These are phyloP conservation scores for Fraxinus platypoda DNA, from an alignment of 305 asterid genomes.

Conservation along the genomic window DNA sequence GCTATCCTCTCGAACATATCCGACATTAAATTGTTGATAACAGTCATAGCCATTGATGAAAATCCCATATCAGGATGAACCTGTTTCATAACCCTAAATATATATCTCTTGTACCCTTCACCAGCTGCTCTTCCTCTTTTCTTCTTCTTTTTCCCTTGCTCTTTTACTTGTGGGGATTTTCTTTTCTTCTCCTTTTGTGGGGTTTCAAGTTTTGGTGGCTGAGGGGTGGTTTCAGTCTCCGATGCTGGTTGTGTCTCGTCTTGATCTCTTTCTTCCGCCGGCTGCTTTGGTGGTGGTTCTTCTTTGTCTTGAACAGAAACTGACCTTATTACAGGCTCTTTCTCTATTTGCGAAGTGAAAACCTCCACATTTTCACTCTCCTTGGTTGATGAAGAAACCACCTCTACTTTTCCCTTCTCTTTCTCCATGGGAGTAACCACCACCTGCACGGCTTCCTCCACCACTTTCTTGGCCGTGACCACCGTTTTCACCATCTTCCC, in stretches of 20 bases:
- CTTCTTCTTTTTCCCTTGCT: slow-evolving; percentile 25
- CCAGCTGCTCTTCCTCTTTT: slow-evolving; percentile 27
- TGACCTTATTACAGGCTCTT: slow-evolving; percentile 18
- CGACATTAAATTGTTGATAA: slow-evolving; percentile 56
- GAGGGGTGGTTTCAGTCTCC: slow-evolving; percentile 33
- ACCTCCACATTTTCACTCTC: slow-evolving; percentile 31
- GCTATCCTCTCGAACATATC: slow-evolving; percentile 83
- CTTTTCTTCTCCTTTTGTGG: neutral
- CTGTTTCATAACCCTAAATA: slow-evolving; percentile 69
- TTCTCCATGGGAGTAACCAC: slow-evolving; percentile 38
- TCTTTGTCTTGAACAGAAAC: slow-evolving; percentile 21
- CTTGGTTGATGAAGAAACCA: slow-evolving; percentile 39
- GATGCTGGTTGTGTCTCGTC: slow-evolving; percentile 49
- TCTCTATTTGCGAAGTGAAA: slow-evolving; percentile 22
- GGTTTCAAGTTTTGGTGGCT: slow-evolving; percentile 25
- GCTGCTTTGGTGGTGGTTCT: neutral
- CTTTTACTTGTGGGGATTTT: neutral
- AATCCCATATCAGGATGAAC: slow-evolving; percentile 85
- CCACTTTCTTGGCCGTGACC: slow-evolving; percentile 51
- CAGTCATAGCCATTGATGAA: slow-evolving; percentile 69
- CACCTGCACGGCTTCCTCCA: slow-evolving; percentile 57
- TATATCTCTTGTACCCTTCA: slow-evolving; percentile 61
- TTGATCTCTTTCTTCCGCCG: slow-evolving; percentile 23
- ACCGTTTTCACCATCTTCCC: slow-evolving; percentile 37
- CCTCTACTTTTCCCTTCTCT: slow-evolving; percentile 8